Evolutionary conservation across 1,284 basidiomycete species (phyloP).

Genomic region (Puccinia novopanici): DNA sequence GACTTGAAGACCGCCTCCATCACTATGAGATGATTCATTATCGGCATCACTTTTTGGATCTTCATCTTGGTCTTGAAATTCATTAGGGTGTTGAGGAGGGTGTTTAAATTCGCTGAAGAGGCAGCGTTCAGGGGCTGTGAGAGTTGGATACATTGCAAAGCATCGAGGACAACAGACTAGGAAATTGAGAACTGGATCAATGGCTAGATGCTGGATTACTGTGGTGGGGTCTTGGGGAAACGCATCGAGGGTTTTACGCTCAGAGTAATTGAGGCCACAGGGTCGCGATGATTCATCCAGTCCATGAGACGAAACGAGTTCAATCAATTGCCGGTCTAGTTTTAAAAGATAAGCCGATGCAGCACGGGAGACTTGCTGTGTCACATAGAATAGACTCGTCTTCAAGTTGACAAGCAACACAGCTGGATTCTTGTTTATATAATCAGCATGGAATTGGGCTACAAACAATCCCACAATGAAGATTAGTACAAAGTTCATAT

Average conservation of each 20-base stretch:
- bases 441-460: too few relatives aligned
- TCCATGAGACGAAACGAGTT: background rate
- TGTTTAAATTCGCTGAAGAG: background rate
- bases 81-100: background rate
- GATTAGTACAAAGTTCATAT: too few relatives aligned
- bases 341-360: background rate
- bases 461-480: too few relatives aligned
- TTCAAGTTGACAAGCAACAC: background rate
- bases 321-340: background rate
- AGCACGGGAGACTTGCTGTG: background rate
- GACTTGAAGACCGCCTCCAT: background rate
- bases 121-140: background rate
- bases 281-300: background rate
- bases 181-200: constrained; percentile 3
- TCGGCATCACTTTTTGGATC: background rate
- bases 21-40: background rate
- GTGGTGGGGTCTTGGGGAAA: background rate
- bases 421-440: background rate
- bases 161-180: constrained; percentile 18
- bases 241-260: background rate
- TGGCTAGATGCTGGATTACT: background rate
- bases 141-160: constrained; percentile 24
- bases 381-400: background rate
- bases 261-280: background rate
- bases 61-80: background rate